Conservation (phyloP, 2,329 filamentous ascomycete genomes). For the Ophiostoma quercus region DNA sequence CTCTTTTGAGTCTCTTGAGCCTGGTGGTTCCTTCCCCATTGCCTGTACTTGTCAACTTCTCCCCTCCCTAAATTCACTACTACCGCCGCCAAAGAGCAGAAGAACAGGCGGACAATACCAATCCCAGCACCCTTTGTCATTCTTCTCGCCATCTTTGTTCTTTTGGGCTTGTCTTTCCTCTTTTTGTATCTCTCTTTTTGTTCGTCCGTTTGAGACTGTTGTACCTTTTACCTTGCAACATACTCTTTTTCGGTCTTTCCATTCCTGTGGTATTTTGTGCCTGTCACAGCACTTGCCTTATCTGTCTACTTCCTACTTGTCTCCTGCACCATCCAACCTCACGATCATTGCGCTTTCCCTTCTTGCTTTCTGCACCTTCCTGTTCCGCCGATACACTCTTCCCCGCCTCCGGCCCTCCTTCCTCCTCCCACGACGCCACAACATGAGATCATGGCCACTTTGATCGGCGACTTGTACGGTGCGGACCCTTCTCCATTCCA, state of each 20-base stretch:
- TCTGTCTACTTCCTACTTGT: neutral
- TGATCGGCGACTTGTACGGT: slow-evolving; percentile 63
- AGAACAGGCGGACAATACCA: slow-evolving; percentile 7
- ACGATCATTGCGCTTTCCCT: neutral
- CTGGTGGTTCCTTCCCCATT: neutral
- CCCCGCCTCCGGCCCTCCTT: slow-evolving; percentile 5
- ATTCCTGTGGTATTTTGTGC: neutral
- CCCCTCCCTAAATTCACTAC: slow-evolving; percentile 15
- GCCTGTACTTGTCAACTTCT: neutral
- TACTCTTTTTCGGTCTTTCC: no score
- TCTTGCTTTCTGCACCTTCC: neutral
- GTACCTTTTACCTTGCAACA: neutral
- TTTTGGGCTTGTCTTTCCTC: neutral
- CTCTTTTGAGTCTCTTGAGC: neutral
- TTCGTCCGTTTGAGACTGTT: neutral
- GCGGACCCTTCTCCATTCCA: slow-evolving; percentile 64
- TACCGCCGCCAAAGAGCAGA: neutral
- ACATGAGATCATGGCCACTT: slow-evolving; percentile 54
- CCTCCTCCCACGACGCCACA: neutral
- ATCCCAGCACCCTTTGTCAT: neutral
- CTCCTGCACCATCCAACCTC: neutral
- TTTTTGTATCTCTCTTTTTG: neutral
- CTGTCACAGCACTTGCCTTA: neutral
- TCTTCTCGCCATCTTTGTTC: neutral
- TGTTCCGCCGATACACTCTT: neutral